Percentiles rank a stretch among this genome's conserved stretches.
Conservation (phyloP, 768 basidiomycete species). For the Lactarius akahatsu region DNA sequence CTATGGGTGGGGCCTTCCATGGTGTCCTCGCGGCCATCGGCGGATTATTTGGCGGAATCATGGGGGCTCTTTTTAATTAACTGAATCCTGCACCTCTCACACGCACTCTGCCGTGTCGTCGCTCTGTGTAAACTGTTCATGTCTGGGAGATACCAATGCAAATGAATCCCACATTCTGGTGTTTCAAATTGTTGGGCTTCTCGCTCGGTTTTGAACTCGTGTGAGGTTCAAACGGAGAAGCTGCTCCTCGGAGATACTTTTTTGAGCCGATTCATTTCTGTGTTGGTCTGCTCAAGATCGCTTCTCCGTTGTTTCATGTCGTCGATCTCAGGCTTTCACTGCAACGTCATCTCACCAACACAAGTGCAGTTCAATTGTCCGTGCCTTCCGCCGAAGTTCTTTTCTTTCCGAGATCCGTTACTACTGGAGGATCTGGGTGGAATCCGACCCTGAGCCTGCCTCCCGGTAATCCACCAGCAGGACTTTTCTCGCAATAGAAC, state of each 20-base stretch:
- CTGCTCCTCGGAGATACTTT: background rate
- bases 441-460: background rate
- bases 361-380: background rate
- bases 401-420: background rate
- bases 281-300: background rate
- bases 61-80: no score
- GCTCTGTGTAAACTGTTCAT: background rate
- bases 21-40: background rate
- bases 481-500: background rate
- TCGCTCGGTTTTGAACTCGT: background rate
- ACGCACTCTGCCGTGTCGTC: background rate
- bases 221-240: background rate
- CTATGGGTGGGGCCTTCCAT: slow-evolving; percentile 20
- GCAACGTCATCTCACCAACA: background rate
- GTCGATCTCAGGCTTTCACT: background rate
- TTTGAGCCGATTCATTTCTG: background rate
- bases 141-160: background rate
- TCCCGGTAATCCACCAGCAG: background rate
- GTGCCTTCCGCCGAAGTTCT: background rate
- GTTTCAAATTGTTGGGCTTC: no score
- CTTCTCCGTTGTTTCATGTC: background rate
- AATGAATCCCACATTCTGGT: background rate
- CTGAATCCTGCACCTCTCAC: no score
- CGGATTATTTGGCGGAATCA: background rate
- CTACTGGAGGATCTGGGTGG: background rate